Conservation (phyloP, 345 rosid genomes). For the Acer saccharum region DNA sequence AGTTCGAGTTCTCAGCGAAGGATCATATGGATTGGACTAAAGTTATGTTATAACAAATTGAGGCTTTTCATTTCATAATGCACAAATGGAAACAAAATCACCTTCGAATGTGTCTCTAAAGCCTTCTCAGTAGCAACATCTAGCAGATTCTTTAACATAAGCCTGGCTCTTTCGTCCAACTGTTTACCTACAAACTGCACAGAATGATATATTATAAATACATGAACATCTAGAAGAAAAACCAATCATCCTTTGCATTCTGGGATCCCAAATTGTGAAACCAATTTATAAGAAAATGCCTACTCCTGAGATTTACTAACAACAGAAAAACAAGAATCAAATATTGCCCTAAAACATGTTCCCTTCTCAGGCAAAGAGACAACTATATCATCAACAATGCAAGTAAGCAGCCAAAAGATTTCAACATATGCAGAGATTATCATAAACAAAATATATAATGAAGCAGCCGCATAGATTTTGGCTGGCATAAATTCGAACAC, state of each 20-base stretch:
- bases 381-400: not conserved
- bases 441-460: no score
- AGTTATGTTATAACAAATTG: not conserved
- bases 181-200: slow-evolving; percentile 15
- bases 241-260: not conserved
- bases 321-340: not conserved
- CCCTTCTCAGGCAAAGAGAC: not conserved
- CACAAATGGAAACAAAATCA: not conserved
- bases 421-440: not conserved
- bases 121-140: slow-evolving; percentile 45
- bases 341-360: not conserved
- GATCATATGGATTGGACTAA: no score
- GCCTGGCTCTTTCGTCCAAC: slow-evolving; percentile 46
- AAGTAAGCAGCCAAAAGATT: not conserved
- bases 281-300: not conserved
- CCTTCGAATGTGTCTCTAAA: slow-evolving; percentile 42
- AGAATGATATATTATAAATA: not conserved
- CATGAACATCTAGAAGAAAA: not conserved
- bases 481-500: not conserved
- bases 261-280: not conserved
- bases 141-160: slow-evolving; percentile 48
- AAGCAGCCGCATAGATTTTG: not conserved
- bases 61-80: not conserved
- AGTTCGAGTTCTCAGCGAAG: no score
- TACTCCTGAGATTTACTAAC: not conserved